phyloP scores from a whole-genome alignment of 768 basidiomycete species.

The Mrakia hoshinonis region DNA sequence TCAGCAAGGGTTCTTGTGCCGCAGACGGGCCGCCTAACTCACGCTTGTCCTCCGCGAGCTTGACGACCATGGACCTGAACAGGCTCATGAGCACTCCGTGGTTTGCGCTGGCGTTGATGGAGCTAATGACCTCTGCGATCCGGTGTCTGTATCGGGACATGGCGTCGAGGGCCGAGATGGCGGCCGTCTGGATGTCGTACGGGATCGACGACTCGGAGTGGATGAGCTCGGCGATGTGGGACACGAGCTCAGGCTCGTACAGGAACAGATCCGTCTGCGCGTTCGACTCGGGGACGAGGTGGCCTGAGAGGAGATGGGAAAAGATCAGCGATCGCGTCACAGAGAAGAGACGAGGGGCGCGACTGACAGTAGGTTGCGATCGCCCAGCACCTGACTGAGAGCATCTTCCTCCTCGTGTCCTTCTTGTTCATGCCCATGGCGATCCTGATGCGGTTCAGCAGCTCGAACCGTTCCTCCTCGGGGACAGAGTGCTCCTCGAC shows the following conservation, averaged over 20 bases:
- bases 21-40: slow-evolving; percentile 34
- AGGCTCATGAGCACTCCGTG: slow-evolving; percentile 89
- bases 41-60: slow-evolving; percentile 46
- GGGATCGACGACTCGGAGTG: slow-evolving; percentile 55
- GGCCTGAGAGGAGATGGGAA: slow-evolving; percentile 45
- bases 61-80: slow-evolving; percentile 67
- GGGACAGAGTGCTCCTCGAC: slow-evolving; percentile 62
- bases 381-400: slow-evolving; percentile 70
- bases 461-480: slow-evolving; percentile 74
- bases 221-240: slow-evolving; percentile 78
- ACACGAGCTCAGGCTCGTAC: slow-evolving; percentile 86
- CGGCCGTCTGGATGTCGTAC: slow-evolving; percentile 66
- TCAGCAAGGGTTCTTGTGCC: background rate
- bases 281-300: slow-evolving; percentile 66
- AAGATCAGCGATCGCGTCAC: background rate
- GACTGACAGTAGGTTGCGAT: slow-evolving; percentile 65
- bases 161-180: slow-evolving; percentile 82
- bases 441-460: slow-evolving; percentile 74
- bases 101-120: slow-evolving; percentile 89
- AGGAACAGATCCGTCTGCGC: slow-evolving; percentile 76
- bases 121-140: slow-evolving; percentile 74
- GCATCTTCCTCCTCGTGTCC: slow-evolving; percentile 63
- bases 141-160: slow-evolving; percentile 74
- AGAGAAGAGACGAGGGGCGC: background rate
- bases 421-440: slow-evolving; percentile 56